Conservation (phyloP, 1,284 basidiomycete genomes). For the Mycosarcoma mackinlayi region DNA sequence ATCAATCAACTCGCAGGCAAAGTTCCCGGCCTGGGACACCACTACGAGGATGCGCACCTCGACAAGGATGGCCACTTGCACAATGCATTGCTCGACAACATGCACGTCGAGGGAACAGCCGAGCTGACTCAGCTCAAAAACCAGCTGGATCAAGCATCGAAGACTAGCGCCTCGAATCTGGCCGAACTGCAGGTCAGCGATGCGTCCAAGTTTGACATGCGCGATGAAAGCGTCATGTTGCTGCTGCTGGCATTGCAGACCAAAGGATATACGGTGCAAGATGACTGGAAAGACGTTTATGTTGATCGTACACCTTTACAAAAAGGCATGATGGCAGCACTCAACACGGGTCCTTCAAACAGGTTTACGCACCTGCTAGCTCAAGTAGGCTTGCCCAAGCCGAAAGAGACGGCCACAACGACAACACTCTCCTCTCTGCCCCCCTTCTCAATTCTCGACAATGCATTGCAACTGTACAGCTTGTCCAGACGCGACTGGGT, state of each 20-base stretch:
- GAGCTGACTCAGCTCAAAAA: conserved; percentile 20
- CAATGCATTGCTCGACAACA: conserved; percentile 31
- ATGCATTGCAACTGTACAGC: conserved; percentile 31
- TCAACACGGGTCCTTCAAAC: conserved; percentile 31
- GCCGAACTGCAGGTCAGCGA: conserved; percentile 15
- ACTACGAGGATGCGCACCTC: conserved; percentile 23
- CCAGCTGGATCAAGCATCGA: conserved; percentile 10
- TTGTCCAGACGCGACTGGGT: conserved; percentile 41
- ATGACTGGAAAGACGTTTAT: conserved; percentile 39
- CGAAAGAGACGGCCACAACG: not conserved
- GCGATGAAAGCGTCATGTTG: conserved; percentile 37
- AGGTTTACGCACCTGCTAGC: conserved; percentile 42
- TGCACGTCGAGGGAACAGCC: conserved; percentile 25
- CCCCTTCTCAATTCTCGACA: conserved; percentile 23
- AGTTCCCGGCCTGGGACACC: conserved; percentile 10
- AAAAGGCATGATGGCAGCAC: conserved; percentile 13
- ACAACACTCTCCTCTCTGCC: not conserved
- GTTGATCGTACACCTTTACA: conserved; percentile 18
- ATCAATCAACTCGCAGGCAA: conserved; percentile 37
- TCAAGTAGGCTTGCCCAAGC: conserved; percentile 25
- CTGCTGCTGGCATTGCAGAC: conserved; percentile 33
- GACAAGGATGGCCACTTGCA: conserved; percentile 31
- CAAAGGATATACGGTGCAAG: conserved; percentile 17
- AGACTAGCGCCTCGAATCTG: conserved; percentile 3
- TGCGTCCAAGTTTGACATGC: conserved; percentile 23